Percentiles rank a stretch among this genome's conserved stretches.
Conservation (phyloP, 805 yeast genomes). For the Candida nonsorbophila region DNA sequence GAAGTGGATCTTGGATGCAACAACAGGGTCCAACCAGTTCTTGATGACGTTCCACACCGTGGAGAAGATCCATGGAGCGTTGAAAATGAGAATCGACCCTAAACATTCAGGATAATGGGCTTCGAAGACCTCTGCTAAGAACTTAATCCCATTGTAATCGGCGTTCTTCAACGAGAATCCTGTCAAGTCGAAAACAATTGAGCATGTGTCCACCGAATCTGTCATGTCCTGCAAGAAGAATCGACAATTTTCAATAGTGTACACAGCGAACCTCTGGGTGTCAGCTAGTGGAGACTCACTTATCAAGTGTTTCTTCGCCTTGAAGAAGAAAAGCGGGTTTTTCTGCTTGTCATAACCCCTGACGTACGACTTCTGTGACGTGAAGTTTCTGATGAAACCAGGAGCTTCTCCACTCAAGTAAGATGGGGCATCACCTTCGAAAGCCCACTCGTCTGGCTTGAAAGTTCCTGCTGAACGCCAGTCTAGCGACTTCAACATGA, state of each 20-base stretch:
- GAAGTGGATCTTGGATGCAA: conserved; percentile 84
- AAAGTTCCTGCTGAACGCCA: conserved; percentile 64
- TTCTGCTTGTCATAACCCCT: conserved; percentile 68
- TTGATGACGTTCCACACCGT: conserved; percentile 92
- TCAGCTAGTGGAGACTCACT: conserved; percentile 54
- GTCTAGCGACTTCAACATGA: conserved; percentile 66
- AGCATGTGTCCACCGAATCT: conserved; percentile 59
- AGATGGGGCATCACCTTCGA: conserved; percentile 66
- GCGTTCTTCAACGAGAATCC: conserved; percentile 87
- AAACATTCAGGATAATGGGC: conserved; percentile 95
- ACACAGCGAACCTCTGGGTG: conserved; percentile 67
- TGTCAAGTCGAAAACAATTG: conserved; percentile 79
- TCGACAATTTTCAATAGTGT: conserved; percentile 78
- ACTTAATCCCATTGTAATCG: conserved; percentile 90
- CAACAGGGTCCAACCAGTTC: conserved; percentile 95
- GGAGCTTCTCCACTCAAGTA: conserved; percentile 33
- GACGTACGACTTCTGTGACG: conserved; percentile 65
- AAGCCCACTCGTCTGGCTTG: conserved; percentile 56
- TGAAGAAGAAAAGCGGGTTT: conserved; percentile 77
- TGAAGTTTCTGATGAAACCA: conserved; percentile 53
- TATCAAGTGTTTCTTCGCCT: conserved; percentile 69
- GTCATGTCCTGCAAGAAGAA: conserved; percentile 50
- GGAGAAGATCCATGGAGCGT: conserved; percentile 95
- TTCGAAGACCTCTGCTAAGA: conserved; percentile 83
- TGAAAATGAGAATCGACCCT: conserved; percentile 79